These are phyloP conservation scores for Plenodomus lindquistii DNA, from an alignment of 2,329 filamentous ascomycete genomes.

Conservation along the genomic window DNA sequence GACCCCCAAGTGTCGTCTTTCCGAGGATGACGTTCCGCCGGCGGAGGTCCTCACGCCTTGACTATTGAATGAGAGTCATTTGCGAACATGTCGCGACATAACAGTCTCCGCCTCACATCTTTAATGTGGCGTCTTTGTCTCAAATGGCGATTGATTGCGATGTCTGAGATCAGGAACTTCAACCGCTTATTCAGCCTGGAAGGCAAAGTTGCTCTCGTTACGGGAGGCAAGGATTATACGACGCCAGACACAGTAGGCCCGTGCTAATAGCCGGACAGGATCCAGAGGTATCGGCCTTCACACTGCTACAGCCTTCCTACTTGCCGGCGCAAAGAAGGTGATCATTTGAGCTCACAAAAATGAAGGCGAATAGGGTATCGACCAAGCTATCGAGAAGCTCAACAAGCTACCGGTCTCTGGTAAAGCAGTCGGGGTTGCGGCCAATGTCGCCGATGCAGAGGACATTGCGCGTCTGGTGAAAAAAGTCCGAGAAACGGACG, in stretches of 20 bases:
- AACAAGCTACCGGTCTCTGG: constrained; percentile 44
- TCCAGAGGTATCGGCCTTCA: constrained; percentile 47
- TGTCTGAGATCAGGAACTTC: constrained; percentile 41
- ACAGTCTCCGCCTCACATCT: neutral
- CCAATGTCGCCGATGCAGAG: constrained; percentile 44
- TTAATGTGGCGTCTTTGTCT: neutral
- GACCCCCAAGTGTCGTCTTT: constrained; percentile 9
- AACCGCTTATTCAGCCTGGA: constrained; percentile 42
- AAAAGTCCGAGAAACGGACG: constrained; percentile 35
- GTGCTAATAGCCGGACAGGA: constrained; percentile 25
- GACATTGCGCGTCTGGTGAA: constrained; percentile 41
- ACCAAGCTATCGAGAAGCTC: constrained; percentile 44
- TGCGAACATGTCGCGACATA: constrained; percentile 15
- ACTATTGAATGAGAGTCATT: constrained; percentile 11
- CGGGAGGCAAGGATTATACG: constrained; percentile 28
- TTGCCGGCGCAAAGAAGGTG: constrained; percentile 46
- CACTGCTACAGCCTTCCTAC: constrained; percentile 45
- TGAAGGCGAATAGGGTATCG: constrained; percentile 43
- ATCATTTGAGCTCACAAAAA: constrained; percentile 46
- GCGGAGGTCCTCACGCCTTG: constrained; percentile 22
- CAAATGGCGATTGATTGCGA: constrained; percentile 13
- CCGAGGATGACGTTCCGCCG: constrained; percentile 35
- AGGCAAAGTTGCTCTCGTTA: constrained; percentile 44
- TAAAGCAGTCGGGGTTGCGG: constrained; percentile 40
- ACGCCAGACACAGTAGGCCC: neutral